phyloP scores from a whole-genome alignment of 2,329 filamentous ascomycete genomes.

The Ceratocystiopsis minuta region DNA sequence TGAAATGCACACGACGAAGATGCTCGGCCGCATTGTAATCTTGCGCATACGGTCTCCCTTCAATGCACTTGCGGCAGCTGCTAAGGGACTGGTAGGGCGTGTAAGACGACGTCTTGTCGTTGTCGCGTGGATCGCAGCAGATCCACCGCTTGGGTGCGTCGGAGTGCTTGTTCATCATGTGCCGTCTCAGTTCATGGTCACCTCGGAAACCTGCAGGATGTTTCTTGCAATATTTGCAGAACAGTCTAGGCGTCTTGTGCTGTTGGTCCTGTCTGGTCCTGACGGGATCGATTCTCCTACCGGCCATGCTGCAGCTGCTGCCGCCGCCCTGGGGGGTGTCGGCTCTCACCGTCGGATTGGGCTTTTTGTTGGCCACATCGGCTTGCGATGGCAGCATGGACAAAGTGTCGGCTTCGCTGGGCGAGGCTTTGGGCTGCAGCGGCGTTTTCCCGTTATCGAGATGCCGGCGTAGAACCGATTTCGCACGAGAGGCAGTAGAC shows the following conservation, averaged over 20 bases:
- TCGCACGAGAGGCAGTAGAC: conserved; percentile 30
- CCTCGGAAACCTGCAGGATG: conserved; percentile 68
- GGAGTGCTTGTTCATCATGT: conserved; percentile 48
- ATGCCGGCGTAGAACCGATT: conserved; percentile 28
- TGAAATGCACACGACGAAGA: conserved; percentile 75
- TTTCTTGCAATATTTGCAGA: conserved; percentile 52
- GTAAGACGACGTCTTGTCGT: conserved; percentile 23
- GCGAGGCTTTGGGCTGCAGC: conserved; percentile 24
- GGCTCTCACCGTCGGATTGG: too few relatives aligned
- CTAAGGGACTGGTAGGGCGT: conserved; percentile 45
- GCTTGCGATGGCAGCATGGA: too few relatives aligned
- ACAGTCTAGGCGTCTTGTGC: conserved; percentile 31
- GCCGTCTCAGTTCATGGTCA: conserved; percentile 62
- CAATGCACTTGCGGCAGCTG: conserved; percentile 69
- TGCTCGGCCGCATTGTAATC: conserved; percentile 95
- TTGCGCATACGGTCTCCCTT: conserved; percentile 63
- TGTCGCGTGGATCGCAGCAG: conserved; percentile 33
- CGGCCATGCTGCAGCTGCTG: too few relatives aligned
- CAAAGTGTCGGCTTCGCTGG: too few relatives aligned
- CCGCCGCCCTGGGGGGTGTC: too few relatives aligned
- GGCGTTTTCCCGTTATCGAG: conserved; percentile 21
- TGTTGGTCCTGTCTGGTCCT: too few relatives aligned
- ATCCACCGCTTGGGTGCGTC: conserved; percentile 35
- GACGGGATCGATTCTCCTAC: too few relatives aligned
- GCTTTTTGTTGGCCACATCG: conserved; percentile 9